Evolutionary conservation across 2,329 filamentous ascomycete species (phyloP).

Genomic region (Sporothrix variecibatus): DNA sequence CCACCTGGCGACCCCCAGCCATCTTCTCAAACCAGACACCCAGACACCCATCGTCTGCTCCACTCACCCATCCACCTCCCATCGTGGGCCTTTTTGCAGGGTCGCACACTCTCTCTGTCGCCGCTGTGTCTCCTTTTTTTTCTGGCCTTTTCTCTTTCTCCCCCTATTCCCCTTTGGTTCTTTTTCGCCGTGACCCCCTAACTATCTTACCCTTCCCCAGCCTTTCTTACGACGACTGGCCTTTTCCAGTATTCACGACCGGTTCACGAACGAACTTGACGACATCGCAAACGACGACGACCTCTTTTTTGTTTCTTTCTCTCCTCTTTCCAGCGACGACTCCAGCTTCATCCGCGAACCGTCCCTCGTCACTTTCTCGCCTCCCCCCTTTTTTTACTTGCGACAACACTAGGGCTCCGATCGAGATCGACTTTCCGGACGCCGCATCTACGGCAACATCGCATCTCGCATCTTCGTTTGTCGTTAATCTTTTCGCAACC

Average conservation of each 20-base stretch:
- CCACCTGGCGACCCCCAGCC: conserved; percentile 22
- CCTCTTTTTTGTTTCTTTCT: background rate
- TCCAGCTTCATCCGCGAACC: background rate
- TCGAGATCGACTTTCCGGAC: conserved; percentile 1
- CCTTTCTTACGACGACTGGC: conserved; percentile 24
- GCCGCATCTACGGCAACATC: conserved; percentile 1
- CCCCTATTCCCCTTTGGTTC: conserved; percentile 25
- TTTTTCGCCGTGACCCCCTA: background rate
- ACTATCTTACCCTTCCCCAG: conserved; percentile 17
- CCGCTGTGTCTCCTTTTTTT: conserved; percentile 23
- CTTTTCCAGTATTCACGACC: conserved; percentile 4
- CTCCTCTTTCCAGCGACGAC: background rate
- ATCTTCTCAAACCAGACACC: conserved; percentile 22
- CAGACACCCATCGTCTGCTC: background rate
- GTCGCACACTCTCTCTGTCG: background rate
- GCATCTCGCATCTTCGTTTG: conserved; percentile 18
- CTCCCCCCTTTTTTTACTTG: background rate
- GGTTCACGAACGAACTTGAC: background rate
- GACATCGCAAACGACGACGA: background rate
- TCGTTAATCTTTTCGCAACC: background rate
- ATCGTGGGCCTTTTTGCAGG: conserved; percentile 14
- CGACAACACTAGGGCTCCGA: background rate
- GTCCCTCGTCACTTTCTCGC: background rate
- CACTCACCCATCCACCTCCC: conserved; percentile 18
- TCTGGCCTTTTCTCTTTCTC: conserved; percentile 11